Evolutionary conservation across 2,329 filamentous ascomycete genomes (phyloP).

Genomic region (Pseudogymnoascus destructans): DNA sequence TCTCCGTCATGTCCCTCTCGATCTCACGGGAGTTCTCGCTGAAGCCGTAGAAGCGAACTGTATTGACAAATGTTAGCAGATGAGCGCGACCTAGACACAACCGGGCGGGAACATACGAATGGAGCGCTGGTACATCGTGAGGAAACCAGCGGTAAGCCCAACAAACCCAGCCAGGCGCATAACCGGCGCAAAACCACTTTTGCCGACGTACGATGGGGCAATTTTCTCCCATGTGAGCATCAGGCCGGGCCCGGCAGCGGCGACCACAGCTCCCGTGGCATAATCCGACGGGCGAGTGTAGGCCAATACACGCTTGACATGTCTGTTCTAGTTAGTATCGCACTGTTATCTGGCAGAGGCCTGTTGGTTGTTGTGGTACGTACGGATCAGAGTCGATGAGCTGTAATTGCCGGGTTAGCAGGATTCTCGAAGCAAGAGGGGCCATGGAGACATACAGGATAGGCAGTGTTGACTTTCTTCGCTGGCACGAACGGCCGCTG

Average conservation of each 20-base stretch:
- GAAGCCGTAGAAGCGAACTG: conserved; percentile 92
- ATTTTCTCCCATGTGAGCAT: conserved; percentile 73
- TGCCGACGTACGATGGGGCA: conserved; percentile 72
- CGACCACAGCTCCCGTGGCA: conserved; percentile 51
- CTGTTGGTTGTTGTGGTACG: conserved; percentile 27
- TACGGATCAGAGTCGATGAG: conserved; percentile 99
- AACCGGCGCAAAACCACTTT: conserved; percentile 66
- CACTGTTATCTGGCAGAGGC: neutral
- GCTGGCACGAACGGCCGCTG: conserved; percentile 49
- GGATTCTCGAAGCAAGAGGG: conserved; percentile 9
- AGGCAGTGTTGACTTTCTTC: conserved; percentile 71
- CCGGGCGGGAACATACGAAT: conserved; percentile 46
- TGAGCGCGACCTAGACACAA: neutral
- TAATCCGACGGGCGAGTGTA: conserved; percentile 87
- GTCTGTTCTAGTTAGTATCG: conserved; percentile 40
- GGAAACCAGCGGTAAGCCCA: conserved; percentile 63
- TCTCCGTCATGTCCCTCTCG: conserved; percentile 95
- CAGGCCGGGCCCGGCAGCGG: conserved; percentile 57
- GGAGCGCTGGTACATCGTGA: conserved; percentile 76
- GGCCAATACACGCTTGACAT: conserved; percentile 76
- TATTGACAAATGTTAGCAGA: conserved; percentile 6
- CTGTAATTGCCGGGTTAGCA: conserved; percentile 39
- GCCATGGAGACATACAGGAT: conserved; percentile 53
- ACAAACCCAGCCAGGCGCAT: conserved; percentile 69
- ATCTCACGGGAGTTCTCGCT: conserved; percentile 84